Evolutionary conservation across 1,284 basidiomycete genomes (phyloP).

Genomic region (Leccinum pallidistipes): DNA sequence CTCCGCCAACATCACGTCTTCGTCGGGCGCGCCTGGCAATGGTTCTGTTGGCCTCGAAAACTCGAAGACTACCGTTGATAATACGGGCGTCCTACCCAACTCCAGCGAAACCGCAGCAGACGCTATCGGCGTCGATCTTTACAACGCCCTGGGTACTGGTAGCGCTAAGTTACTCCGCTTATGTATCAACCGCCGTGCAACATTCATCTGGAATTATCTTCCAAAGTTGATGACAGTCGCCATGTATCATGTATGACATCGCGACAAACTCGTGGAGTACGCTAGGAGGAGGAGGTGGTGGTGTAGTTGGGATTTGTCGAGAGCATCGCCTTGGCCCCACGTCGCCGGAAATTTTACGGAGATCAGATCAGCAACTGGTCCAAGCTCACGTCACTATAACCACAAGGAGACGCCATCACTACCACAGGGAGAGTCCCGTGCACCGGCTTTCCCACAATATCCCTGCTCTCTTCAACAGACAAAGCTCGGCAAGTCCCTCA

Average conservation of each 20-base stretch:
- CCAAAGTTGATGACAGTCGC: slow-evolving; percentile 64
- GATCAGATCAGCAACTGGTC: slow-evolving; percentile 42
- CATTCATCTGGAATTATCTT: slow-evolving; percentile 67
- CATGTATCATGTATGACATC: slow-evolving; percentile 61
- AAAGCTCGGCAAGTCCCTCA: slow-evolving; percentile 42
- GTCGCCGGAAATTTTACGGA: slow-evolving; percentile 79
- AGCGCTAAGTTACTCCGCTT: slow-evolving; percentile 34
- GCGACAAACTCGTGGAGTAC: slow-evolving; percentile 66
- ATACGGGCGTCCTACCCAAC: slow-evolving; percentile 49
- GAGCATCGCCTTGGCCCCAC: slow-evolving; percentile 54
- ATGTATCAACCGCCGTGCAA: slow-evolving; percentile 59
- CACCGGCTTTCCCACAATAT: slow-evolving; percentile 54
- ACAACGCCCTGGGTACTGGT: slow-evolving; percentile 51
- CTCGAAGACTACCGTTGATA: slow-evolving; percentile 47
- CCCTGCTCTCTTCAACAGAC: slow-evolving; percentile 53
- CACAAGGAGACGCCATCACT: slow-evolving; percentile 39
- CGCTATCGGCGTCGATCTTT: slow-evolving; percentile 57
- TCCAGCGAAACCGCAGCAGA: slow-evolving; percentile 74
- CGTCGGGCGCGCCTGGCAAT: slow-evolving; percentile 34
- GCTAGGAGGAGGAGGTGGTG: slow-evolving; percentile 51
- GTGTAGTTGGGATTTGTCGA: slow-evolving; percentile 76
- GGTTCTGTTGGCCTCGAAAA: slow-evolving; percentile 33
- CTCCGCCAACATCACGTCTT: slow-evolving; percentile 49
- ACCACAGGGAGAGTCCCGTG: slow-evolving; percentile 34
- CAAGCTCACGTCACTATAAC: slow-evolving; percentile 37